Conservation (phyloP, 768 basidiomycete genomes). For the Pholiota microspora region DNA sequence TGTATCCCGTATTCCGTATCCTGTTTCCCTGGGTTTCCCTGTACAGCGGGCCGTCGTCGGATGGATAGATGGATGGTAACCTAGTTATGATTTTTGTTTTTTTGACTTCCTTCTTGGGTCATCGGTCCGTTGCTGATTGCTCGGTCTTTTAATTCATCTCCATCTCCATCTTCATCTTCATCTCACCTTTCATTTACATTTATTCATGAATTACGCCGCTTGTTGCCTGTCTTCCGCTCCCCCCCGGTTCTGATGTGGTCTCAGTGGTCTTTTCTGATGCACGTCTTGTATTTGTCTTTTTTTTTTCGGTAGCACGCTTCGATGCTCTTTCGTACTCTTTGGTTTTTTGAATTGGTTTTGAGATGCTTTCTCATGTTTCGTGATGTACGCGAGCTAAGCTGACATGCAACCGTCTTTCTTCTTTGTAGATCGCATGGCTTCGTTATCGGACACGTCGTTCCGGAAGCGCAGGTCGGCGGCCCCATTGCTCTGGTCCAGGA, state of each 20-base stretch:
- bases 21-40: too few relatives aligned
- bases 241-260: background rate
- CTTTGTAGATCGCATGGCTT: conserved; percentile 87
- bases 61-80: background rate
- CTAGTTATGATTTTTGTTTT: background rate
- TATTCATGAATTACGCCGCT: background rate
- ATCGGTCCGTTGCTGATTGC: background rate
- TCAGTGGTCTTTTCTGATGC: background rate
- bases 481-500: conserved; percentile 89
- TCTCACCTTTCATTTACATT: background rate
- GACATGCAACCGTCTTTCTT: too few relatives aligned
- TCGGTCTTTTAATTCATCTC: too few relatives aligned
- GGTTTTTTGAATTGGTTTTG: too few relatives aligned
- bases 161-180: too few relatives aligned
- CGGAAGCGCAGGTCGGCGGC: conserved; percentile 93
- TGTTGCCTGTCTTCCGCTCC: background rate
- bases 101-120: background rate
- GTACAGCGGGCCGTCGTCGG: background rate
- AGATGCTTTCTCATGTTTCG: conserved; percentile 6
- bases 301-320: too few relatives aligned
- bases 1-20: too few relatives aligned
- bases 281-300: background rate
- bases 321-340: conserved; percentile 3
- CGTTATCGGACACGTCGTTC: conserved; percentile 95
- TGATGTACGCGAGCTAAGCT: background rate